These are phyloP conservation scores for Cyclotella distinguenda DNA, from an alignment of 108 stramenopile genomes.

Conservation along the genomic window DNA sequence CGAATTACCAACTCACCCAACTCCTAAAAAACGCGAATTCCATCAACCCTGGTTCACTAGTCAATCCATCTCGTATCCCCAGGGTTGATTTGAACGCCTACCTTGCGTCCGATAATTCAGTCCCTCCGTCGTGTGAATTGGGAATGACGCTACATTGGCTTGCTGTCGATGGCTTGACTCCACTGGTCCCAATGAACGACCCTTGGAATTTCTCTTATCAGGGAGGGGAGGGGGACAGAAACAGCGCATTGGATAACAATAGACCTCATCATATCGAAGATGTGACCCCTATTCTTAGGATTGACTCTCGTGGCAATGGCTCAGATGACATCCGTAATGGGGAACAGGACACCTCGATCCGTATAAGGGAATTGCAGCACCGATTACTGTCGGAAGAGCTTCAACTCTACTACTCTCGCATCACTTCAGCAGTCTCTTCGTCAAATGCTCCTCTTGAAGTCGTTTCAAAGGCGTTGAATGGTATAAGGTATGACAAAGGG, in stretches of 20 bases:
- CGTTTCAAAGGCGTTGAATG: constrained; percentile 20
- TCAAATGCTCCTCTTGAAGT: constrained; percentile 29
- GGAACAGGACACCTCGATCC: too few species aligned
- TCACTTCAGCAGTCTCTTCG: constrained; percentile 65
- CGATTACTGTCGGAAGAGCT: constrained; percentile 83
- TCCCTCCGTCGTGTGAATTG: constrained; percentile 73
- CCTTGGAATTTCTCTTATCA: constrained; percentile 10
- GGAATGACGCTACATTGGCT: constrained; percentile 80
- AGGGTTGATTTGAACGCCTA: constrained; percentile 71
- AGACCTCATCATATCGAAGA: too few species aligned
- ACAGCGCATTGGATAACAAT: too few species aligned
- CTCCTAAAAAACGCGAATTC: constrained; percentile 12
- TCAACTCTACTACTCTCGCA: constrained; percentile 70
- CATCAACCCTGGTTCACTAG: constrained; percentile 9
- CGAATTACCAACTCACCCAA: constrained; percentile 4
- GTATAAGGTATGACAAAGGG: constrained; percentile 56
- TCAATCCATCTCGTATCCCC: constrained; percentile 25
- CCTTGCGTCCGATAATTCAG: constrained; percentile 54
- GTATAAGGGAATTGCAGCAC: constrained; percentile 68
- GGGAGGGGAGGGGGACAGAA: neutral
- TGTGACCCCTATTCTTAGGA: too few species aligned
- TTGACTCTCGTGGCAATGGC: too few species aligned
- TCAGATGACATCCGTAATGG: constrained; percentile 4
- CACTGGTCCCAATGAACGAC: constrained; percentile 70
- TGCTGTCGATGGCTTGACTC: constrained; percentile 76